Percentiles rank a stretch among this genome's conserved stretches.
These are phyloP conservation scores for Phytophthora fragariaefolia DNA, from an alignment of 352 stramenopile genomes.

Conservation along the genomic window DNA sequence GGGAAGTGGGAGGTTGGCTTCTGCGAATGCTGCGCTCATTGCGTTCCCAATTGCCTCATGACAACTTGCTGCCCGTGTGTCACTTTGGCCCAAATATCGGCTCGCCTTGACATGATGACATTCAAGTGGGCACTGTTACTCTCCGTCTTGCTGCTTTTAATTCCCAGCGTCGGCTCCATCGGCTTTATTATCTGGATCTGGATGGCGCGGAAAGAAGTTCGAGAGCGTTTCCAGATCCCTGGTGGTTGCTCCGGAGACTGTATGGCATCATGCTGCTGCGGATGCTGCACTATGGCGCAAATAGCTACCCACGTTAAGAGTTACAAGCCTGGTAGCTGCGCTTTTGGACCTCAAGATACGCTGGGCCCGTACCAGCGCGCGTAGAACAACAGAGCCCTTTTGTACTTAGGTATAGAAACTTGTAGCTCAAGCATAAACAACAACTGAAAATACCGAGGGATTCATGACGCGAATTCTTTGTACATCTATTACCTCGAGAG, in stretches of 20 bases:
- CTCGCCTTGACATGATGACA: conserved; percentile 31
- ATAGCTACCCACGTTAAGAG: conserved; percentile 54
- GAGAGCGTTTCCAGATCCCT: conserved; percentile 45
- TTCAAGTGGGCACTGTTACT: conserved; percentile 27
- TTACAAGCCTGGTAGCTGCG: conserved; percentile 49
- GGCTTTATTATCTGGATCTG: conserved; percentile 20
- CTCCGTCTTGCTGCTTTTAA: conserved; percentile 15
- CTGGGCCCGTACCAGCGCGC: conserved; percentile 32
- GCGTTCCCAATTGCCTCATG: conserved; percentile 44
- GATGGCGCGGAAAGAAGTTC: conserved; percentile 35
- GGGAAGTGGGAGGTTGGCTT: conserved; percentile 28
- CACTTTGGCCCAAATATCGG: conserved; percentile 43
- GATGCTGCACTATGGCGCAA: conserved; percentile 46
- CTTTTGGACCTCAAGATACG: conserved; percentile 37
- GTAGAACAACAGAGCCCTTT: background rate
- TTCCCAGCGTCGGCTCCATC: conserved; percentile 4
- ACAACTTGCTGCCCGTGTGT: conserved; percentile 39
- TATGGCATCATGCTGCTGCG: conserved; percentile 38
- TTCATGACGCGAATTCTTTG: no score
- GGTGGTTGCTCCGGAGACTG: conserved; percentile 36
- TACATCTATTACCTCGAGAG: background rate
- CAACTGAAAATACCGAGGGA: no score
- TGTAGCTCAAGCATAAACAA: no score
- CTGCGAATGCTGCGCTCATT: conserved; percentile 35
- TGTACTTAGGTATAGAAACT: no score